phyloP scores from a whole-genome alignment of 75 land plant genomes.

The Pinus albicaulis region DNA sequence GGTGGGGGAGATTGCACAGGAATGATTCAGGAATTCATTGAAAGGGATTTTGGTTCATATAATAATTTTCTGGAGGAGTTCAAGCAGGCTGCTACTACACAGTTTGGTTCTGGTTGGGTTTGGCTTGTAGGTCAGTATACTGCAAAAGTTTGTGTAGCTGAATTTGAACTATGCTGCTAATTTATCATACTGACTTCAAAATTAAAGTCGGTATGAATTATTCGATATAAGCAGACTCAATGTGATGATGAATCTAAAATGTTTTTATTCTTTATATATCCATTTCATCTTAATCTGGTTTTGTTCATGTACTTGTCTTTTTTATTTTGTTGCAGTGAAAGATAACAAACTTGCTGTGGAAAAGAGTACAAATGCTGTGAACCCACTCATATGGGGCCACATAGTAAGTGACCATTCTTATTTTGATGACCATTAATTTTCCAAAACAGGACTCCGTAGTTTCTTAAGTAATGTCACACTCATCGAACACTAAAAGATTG shows the following conservation, averaged over 20 bases:
- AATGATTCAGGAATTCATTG: slow-evolving; percentile 54
- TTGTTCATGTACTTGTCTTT: not conserved
- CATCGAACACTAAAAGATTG: not conserved
- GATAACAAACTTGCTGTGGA: slow-evolving; percentile 79
- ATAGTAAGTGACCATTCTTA: slow-evolving; percentile 46
- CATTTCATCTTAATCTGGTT: slow-evolving; percentile 27
- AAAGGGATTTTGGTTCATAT: slow-evolving; percentile 82
- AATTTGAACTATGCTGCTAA: not conserved
- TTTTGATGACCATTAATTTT: not conserved
- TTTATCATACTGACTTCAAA: not conserved
- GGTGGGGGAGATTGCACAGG: slow-evolving; percentile 84
- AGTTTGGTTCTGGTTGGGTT: slow-evolving; percentile 97
- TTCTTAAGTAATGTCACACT: not conserved
- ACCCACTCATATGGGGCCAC: slow-evolving; percentile 87
- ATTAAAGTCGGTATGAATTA: not conserved
- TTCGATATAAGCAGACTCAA: not conserved
- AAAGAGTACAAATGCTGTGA: slow-evolving; percentile 84
- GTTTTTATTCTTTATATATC: slow-evolving; percentile 42
- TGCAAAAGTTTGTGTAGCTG: not conserved
- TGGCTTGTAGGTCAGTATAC: slow-evolving; percentile 79
- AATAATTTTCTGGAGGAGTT: slow-evolving; percentile 61
- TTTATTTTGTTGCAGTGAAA: slow-evolving; percentile 42
- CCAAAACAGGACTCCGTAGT: not conserved
- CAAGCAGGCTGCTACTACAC: slow-evolving; percentile 70
- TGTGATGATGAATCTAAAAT: slow-evolving; percentile 42